A percentile compares a stretch with the other conserved stretches of the same genome.
phyloP scores from a whole-genome alignment of 2,329 filamentous ascomycete species.

The Cercospora janseana region DNA sequence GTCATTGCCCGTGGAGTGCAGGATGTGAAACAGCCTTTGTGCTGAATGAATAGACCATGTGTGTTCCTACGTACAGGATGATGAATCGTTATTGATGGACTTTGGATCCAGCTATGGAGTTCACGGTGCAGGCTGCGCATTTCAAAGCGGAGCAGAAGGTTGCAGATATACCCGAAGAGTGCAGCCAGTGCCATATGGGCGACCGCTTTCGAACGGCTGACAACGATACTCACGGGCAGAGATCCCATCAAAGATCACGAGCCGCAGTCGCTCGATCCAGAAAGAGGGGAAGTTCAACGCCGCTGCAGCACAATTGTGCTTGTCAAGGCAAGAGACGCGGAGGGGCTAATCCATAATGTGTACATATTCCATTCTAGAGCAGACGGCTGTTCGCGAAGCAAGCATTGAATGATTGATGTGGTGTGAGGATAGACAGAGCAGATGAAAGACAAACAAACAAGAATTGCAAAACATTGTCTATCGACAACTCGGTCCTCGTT shows the following conservation, averaged over 20 bases:
- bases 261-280: constrained; percentile 3
- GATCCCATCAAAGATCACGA: neutral
- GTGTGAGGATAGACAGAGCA: constrained; percentile 1
- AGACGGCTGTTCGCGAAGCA: no score
- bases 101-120: neutral
- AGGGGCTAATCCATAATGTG: constrained; percentile 9
- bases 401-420: constrained; percentile 9
- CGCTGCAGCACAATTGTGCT: no score
- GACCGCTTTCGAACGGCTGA: neutral
- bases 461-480: no score
- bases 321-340: neutral
- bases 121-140: neutral
- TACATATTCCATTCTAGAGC: constrained; percentile 12
- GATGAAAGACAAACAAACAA: neutral
- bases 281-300: neutral
- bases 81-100: neutral
- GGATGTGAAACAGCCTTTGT: constrained; percentile 70
- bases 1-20: constrained; percentile 70
- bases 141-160: no score
- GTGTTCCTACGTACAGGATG: neutral
- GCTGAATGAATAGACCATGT: neutral
- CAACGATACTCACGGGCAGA: constrained; percentile 3
- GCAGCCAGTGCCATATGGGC: neutral
- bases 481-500: no score
- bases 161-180: no score